Evolutionary conservation across 495 filamentous ascomycete species (phyloP), one percentile per base, ranked within the genome.

Genomic region (Neurospora terricola): DNA sequence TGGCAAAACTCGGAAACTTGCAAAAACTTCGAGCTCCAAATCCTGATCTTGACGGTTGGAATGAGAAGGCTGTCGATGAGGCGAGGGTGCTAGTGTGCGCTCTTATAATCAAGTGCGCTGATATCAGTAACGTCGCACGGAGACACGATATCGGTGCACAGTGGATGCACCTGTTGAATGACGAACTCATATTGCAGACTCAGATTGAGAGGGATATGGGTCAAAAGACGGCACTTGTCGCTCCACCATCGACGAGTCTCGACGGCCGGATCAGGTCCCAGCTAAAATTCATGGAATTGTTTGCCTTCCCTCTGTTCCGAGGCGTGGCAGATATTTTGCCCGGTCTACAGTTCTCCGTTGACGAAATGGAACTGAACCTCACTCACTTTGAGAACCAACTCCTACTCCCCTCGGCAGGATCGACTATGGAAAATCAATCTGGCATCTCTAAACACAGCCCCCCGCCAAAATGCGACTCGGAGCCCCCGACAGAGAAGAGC

Each of bases 51-150:
- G 86, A 87, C 39, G 54, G 54, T 34, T 97, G 93, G 93, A 90
- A 90, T 73, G 86, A 86, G 12, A 90, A 93, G 76, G 85, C 88
- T 72, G 74, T 91, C 10, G 88, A 87, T 37, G 90, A 94, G 72
- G 88, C 93, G 76, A 91, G 90, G 75, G 91, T 91, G 3, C 84
- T 98, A 43, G 81, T 91, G 4, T 98, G 96, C 80, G 93, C 93
- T 34, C 82, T 99, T 68, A 82, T 99, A 69, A 98, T 99, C 83
- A 99, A 99, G 78, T 98, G 96, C 80, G 96, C 96, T 37, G 96
- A 99, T 80, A 98, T 99, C 80, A 97, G 96, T 82, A 99, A 99
- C 79, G 96, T 99, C 77, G 93, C 94, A 39, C 90, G 94, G 72
- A 90, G 90, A 72, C 94, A 94, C 82, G 87, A 91, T 40, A 87